Percentiles rank a stretch among this genome's conserved stretches.
Conservation (phyloP, 148 eudicot genomes). For the Arctostaphylos glauca region DNA sequence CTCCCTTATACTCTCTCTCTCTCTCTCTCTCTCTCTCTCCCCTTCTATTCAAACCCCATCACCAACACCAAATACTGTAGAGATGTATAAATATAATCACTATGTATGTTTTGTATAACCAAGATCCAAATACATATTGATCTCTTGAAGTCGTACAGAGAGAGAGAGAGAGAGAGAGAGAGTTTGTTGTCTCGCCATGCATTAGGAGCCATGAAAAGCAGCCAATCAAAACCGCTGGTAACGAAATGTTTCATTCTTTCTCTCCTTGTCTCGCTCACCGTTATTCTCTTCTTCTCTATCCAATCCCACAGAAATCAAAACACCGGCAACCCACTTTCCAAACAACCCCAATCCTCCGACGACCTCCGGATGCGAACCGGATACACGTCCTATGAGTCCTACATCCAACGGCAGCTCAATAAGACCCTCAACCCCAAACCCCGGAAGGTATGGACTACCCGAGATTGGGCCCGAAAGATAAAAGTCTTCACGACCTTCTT, state of each 20-base stretch:
- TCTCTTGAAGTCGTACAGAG: no score
- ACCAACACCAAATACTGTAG: no score
- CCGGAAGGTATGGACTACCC: conserved; percentile 69
- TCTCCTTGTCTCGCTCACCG: conserved; percentile 36
- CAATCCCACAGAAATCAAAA: conserved; percentile 10
- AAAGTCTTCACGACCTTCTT: conserved; percentile 59
- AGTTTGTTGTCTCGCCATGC: background rate
- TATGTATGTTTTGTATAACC: no score
- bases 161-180: background rate
- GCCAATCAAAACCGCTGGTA: conserved; percentile 20
- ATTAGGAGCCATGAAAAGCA: conserved; percentile 34
- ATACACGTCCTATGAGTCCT: conserved; percentile 62
- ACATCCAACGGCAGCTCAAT: conserved; percentile 67
- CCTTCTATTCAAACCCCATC: no score
- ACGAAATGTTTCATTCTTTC: conserved; percentile 35
- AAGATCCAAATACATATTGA: no score
- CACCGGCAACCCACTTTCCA: conserved; percentile 7
- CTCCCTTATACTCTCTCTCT: no score
- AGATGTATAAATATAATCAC: no score
- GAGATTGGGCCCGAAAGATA: conserved; percentile 83
- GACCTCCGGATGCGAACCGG: conserved; percentile 74
- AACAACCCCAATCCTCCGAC: conserved; percentile 2
- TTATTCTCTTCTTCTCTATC: conserved; percentile 33
- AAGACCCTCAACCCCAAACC: conserved; percentile 79
- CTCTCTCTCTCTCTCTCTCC: no score